Evolutionary conservation across 148 eudicot genomes (phyloP), one percentile per base, ranked within the genome.

Genomic region (Polygonum aviculare): DNA sequence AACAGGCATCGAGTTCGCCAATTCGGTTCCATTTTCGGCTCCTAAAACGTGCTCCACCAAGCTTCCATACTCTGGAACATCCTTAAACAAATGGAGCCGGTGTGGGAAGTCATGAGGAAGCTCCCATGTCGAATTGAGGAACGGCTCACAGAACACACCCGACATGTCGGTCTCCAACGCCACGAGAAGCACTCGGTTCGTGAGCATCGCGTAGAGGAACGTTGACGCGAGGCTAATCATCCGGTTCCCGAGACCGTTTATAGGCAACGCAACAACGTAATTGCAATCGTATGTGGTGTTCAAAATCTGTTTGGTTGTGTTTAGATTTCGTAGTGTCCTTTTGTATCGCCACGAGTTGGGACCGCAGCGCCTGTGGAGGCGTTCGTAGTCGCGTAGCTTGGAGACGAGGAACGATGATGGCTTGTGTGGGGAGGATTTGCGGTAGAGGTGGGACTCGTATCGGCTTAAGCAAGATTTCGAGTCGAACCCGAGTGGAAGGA

Each of bases 131-230:
- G 73, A 76, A 38, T 84, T 81, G 0, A 87, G 91, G 80, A 91
- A 89, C 1, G 96, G 96, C 74, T 91, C 91, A 21, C 96, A 91
- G 78, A 91, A 87, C 33, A 91, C 85, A 72, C 86, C 87, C 18
- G 75, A 71, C 36, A 88, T 80, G 72, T 89, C 88, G 39, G 50
- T 38, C 76, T 86, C 90, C 60, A 86, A 86, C 41, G 89, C 90
- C 71, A 91, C 85, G 19, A 91, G 87, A 0, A 91, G 79, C 36
- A 89, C 93, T 9, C 97, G 83, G 38, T 89, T 78, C 11, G 97
- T 91, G 9, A 91, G 83, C 31, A 91, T 81, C 47, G 97, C 93
- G 71, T 91, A 91, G 35, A 91, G 91, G 78, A 91, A 91, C 10
- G 90, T 85, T 0, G 97, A 85, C 21, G 89, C 88, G 2, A 91